A percentile compares a stretch with the other conserved stretches of the same genome.
These are phyloP conservation scores for Verbascum thapsus DNA, from an alignment of 257 asterid species.

Conservation along the genomic window DNA sequence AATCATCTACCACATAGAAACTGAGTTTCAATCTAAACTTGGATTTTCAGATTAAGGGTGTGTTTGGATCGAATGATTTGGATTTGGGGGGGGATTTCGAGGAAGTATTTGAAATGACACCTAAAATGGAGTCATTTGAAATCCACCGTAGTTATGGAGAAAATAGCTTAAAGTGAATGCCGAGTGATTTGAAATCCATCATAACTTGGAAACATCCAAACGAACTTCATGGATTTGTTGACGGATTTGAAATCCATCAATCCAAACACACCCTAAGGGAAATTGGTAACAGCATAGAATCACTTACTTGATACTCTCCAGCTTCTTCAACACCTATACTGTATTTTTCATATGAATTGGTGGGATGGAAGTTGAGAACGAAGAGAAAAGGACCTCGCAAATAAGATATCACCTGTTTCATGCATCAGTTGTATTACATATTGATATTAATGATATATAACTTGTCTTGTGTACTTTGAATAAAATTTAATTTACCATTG, in stretches of 20 bases:
- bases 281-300: conserved; percentile 21
- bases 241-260: no score
- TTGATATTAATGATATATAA: no score
- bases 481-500: conserved; percentile 53
- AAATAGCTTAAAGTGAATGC: no score
- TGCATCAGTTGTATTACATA: conserved; percentile 32
- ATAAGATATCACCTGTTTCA: conserved; percentile 79
- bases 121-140: no score
- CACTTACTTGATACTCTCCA: conserved; percentile 94
- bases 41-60: conserved; percentile 16
- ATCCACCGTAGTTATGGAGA: no score
- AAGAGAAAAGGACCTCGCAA: conserved; percentile 82
- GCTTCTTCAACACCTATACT: conserved; percentile 93
- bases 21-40: conserved; percentile 11
- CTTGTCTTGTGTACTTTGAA: conserved; percentile 16
- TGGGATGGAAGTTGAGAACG: conserved; percentile 86
- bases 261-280: no score
- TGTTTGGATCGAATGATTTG: no score
- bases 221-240: no score
- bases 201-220: no score
- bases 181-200: no score
- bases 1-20: conserved; percentile 11
- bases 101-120: no score
- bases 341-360: conserved; percentile 64
- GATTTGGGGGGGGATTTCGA: no score